Evolutionary conservation across 805 yeast genomes (phyloP).

Genomic region (Komagataella mondaviorum): DNA sequence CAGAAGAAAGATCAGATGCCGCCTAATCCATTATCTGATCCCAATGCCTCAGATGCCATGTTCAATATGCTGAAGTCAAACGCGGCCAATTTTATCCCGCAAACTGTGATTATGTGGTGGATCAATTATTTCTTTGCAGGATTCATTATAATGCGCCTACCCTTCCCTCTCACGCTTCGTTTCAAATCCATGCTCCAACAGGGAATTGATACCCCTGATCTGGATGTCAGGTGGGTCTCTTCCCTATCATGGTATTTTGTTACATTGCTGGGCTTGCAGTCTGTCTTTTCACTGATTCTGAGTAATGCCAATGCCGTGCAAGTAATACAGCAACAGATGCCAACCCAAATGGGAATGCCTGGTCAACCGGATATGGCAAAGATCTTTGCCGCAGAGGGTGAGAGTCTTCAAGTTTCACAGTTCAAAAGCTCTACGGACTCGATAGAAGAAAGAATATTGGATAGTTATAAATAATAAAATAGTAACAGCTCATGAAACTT

Average conservation of each 20-base stretch:
- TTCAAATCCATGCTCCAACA: slow-evolving; percentile 89
- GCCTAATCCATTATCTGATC: slow-evolving; percentile 58
- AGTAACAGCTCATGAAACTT: neutral
- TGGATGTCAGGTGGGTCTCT: slow-evolving; percentile 86
- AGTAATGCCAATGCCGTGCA: slow-evolving; percentile 30
- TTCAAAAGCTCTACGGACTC: slow-evolving; percentile 44
- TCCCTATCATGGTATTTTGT: slow-evolving; percentile 95
- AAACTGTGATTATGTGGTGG: slow-evolving; percentile 93
- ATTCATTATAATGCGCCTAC: slow-evolving; percentile 74
- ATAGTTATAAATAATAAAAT: neutral
- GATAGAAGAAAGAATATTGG: slow-evolving; percentile 43
- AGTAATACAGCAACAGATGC: slow-evolving; percentile 14
- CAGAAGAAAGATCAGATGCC: slow-evolving; percentile 20
- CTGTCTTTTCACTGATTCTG: slow-evolving; percentile 62
- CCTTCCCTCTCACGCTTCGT: slow-evolving; percentile 81
- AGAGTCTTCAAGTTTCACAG: slow-evolving; percentile 45
- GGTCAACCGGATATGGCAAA: slow-evolving; percentile 53
- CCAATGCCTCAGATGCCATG: slow-evolving; percentile 58
- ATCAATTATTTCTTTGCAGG: slow-evolving; percentile 89
- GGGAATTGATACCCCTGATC: slow-evolving; percentile 72
- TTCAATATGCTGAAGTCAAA: slow-evolving; percentile 70
- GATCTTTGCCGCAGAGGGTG: slow-evolving; percentile 57
- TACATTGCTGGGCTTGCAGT: slow-evolving; percentile 68
- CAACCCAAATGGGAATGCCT: slow-evolving; percentile 23
- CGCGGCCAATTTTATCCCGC: slow-evolving; percentile 77